Evolutionary conservation across 768 basidiomycete genomes (phyloP).

Genomic region (Hygrophoropsis aurantiaca): DNA sequence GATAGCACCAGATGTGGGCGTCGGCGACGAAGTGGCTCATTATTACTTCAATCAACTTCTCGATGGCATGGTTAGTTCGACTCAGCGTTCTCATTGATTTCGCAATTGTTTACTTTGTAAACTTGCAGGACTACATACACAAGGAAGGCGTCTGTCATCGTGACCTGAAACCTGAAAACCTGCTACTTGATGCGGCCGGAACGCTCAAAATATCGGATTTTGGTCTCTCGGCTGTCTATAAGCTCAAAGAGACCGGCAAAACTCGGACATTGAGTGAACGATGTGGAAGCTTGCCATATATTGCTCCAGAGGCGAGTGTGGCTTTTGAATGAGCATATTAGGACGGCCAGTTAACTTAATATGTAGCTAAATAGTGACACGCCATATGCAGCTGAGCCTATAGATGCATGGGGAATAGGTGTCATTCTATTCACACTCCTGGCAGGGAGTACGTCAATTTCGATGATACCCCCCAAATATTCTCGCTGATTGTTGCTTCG

Average conservation of each 20-base stretch:
- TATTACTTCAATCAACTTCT: conserved; percentile 86
- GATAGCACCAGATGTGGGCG: conserved; percentile 86
- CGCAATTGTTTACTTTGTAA: too few species aligned
- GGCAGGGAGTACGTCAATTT: conserved; percentile 71
- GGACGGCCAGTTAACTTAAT: too few species aligned
- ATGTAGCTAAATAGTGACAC: conserved; percentile 60
- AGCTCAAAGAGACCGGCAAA: conserved; percentile 77
- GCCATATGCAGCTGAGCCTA: conserved; percentile 86
- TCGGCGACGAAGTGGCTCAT: conserved; percentile 85
- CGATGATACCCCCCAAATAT: too few species aligned
- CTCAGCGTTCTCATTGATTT: conserved; percentile 2
- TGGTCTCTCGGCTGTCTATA: conserved; percentile 88
- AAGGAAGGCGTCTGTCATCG: conserved; percentile 90
- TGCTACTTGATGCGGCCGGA: conserved; percentile 82
- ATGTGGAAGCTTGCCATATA: conserved; percentile 92
- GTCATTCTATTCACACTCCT: conserved; percentile 92
- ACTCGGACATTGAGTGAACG: conserved; percentile 74
- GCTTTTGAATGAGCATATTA: too few species aligned
- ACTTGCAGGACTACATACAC: conserved; percentile 78
- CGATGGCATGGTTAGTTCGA: conserved; percentile 68
- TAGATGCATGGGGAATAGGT: conserved; percentile 95
- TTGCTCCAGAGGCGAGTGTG: conserved; percentile 81
- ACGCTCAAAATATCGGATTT: conserved; percentile 94
- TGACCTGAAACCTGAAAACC: conserved; percentile 95
- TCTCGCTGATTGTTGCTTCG: background rate